Conservation (phyloP, 305 asterid genomes). For the Fraxinus greggii region DNA sequence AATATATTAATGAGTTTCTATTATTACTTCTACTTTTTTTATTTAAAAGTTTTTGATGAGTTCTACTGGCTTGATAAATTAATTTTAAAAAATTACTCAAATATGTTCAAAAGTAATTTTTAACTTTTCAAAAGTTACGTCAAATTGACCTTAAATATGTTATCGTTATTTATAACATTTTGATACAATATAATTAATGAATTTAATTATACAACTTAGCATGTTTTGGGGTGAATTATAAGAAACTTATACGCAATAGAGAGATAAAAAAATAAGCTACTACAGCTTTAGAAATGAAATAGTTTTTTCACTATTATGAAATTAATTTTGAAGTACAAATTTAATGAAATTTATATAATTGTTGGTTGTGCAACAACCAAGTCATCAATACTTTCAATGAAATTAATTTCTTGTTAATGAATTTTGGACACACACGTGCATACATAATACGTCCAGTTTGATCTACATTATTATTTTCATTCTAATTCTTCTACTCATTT, state of each 20-base stretch:
- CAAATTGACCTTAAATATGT: not conserved
- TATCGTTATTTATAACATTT: not conserved
- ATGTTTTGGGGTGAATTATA: not conserved
- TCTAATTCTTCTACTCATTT: no score
- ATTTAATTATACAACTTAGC: not conserved
- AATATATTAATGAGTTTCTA: not conserved
- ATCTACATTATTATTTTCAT: no score
- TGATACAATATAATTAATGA: not conserved
- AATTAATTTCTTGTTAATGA: not conserved
- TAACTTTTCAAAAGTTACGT: no score
- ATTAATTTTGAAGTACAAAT: not conserved
- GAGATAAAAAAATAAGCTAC: not conserved
- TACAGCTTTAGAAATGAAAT: not conserved
- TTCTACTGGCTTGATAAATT: not conserved
- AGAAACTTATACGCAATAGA: not conserved
- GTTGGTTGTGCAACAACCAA: not conserved
- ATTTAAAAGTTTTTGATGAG: not conserved
- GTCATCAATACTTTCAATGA: not conserved
- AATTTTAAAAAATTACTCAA: no score
- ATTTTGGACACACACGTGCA: not conserved
- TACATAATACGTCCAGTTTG: no score
- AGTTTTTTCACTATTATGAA: not conserved
- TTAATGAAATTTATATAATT: not conserved
- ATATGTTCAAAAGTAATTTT: no score
- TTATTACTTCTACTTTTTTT: no score